Base-by-base conservation (phyloP, 331 rosid genomes). In the Prunus yedoensis region DNA sequence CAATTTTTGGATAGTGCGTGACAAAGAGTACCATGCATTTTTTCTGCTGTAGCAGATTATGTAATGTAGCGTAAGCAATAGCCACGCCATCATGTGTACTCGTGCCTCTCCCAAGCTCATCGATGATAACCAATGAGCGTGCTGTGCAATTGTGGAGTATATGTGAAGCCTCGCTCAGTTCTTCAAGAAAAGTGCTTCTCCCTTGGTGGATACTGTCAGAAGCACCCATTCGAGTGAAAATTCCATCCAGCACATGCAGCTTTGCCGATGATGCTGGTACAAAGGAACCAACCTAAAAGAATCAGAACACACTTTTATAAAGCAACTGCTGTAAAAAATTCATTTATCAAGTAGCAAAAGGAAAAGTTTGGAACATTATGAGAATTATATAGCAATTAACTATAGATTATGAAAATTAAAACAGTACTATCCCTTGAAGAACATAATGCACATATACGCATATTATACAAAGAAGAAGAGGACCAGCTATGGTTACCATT, bases 61-160 rank as follows among this genome's bases (percentile, higher is more conserved):
- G 90, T 83, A 94, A 77, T 17, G 99, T 87, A 3, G 99, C 96
- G 57, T 94, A 88, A 28, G 99, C 96, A 68, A 94, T 92, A 51
- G 99, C 97, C 81, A 88, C 90, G 2, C 97, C 99, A 58, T 94
- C 99, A 53, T 94, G 99, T 15, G 99, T 94, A 76, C 97, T 92
- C 9, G 97, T 94, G 72, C 99, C 99, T 89, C 99, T 87, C 70
- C 99, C 99, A 73, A 94, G 99, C 89, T 94, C 99, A 68, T 94
- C 99, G 1, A 92, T 82, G 80, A 94, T 87, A 43, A 92, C 97
- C 74, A 94, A 86, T 17, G 99, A 94, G 51, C 81, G 83, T 69
- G 75, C 71, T 10, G 97, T 83, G 82, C 96, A 92, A 21, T 76
- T 84, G n/a, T 81, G 93, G 27, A 94, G 93, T 66, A 90, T 92